Evolutionary conservation across 2,329 filamentous ascomycete genomes (phyloP), one percentile per base, ranked within the genome.

Genomic region (Botryotinia calthae): DNA sequence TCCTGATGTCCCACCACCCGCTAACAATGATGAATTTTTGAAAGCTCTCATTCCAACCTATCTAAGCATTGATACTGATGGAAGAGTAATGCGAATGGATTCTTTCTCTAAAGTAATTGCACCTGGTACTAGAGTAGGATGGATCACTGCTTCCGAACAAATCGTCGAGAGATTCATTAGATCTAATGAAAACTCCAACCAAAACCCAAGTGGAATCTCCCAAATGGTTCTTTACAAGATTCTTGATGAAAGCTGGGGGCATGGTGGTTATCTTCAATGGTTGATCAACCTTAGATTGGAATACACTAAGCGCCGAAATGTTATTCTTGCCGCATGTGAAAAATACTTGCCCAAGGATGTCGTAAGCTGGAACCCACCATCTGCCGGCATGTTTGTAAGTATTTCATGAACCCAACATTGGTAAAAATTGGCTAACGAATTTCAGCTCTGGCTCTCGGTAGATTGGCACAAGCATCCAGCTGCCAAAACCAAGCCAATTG

Each of bases 161-260:
- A 86, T 99, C 73, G 84, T 97, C 73, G 93, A 97, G 82, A 88
- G 92, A 56, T 97, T 75, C 46, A 37, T 74, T 28, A 70, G 74
- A 48, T 93, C 97, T 82, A 90, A 91, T 76, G 96, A 99, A 82
- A 89, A 91, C 34, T 91, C 90, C 56, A 94, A 90, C 63, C 96
- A 99, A 81, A 94, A 93, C 28, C 94, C 96, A 0, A 91, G 89
- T 72, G 96, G 96, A 61, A 88, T 97, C 79, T 90, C 92, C 0
- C 95, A 98, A 83, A 85, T 96, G 34, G 85, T 95, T 14, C 84
- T 98, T 71, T 95, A 93, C 84, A 97, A 97, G 83, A 85, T 99
- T 34, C 86, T 99, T 2, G 96, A 99, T 76, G 94, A 97, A 82
- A 90, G 91, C 67, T 99, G 96, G 96, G 96, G 95, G 37, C 96